Conservation (phyloP, 2,329 filamentous ascomycete species). For the Capronia epimyces region DNA sequence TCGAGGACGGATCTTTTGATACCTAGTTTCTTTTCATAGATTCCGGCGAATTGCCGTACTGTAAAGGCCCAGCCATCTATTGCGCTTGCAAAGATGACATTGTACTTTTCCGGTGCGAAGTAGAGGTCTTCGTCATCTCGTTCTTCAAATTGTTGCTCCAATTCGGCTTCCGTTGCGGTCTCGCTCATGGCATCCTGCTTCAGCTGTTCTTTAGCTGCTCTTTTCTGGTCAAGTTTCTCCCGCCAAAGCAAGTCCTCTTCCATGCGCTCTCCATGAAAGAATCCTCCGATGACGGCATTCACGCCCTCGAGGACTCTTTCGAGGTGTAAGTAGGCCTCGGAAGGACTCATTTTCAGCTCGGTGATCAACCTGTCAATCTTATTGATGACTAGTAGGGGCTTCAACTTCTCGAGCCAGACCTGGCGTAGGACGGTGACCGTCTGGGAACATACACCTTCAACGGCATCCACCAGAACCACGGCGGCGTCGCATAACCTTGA, state of each 20-base stretch:
- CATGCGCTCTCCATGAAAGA: conserved; percentile 97
- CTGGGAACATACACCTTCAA: conserved; percentile 97
- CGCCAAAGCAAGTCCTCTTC: conserved; percentile 96
- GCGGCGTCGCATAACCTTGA: conserved; percentile 92
- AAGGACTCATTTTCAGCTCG: conserved; percentile 87
- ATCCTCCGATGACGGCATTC: conserved; percentile 93
- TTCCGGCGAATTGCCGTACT: conserved; percentile 80
- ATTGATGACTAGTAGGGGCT: conserved; percentile 91
- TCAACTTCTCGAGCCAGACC: conserved; percentile 91
- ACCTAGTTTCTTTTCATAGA: conserved; percentile 95
- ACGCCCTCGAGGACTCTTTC: conserved; percentile 89
- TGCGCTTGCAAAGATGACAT: conserved; percentile 97
- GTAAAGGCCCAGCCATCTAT: conserved; percentile 99
- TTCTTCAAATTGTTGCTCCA: conserved; percentile 67
- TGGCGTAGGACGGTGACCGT: conserved; percentile 95
- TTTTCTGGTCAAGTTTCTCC: conserved; percentile 80
- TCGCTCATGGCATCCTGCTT: conserved; percentile 30
- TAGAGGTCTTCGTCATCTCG: conserved; percentile 95
- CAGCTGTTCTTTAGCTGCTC: conserved; percentile 57
- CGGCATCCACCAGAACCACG: conserved; percentile 88
- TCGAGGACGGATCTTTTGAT: conserved; percentile 85
- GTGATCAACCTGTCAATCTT: conserved; percentile 95
- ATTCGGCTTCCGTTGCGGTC: conserved; percentile 37
- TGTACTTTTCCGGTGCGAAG: conserved; percentile 96
- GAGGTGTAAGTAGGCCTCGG: conserved; percentile 82